Base-by-base conservation (phyloP, 2,329 filamentous ascomycete genomes). In the Xylariaceae sp. region DNA sequence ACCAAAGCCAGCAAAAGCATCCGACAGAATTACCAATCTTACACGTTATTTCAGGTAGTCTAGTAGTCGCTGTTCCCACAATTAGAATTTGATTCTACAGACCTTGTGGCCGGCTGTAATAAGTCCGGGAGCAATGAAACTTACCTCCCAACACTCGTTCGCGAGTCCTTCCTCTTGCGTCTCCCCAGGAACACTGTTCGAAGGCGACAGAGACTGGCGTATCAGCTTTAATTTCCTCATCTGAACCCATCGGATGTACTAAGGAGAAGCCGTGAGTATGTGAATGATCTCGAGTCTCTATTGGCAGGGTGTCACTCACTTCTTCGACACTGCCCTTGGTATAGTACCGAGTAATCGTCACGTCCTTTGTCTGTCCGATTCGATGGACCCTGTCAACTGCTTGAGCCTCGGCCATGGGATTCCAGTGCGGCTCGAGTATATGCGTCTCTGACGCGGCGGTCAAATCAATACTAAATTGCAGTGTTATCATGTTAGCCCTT, bases 351-450 rank as follows among this genome's bases (percentile, higher is more conserved):
- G 58, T 69, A 6, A 65, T 57, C 1, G 41, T 42, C 14, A 71
- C 68, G 14, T 63, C 54, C 41, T 52, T 53, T 3, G 16, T 49
- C 54, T 69, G 66, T 2, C 67, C 66, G 11, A 69, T 63, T 12
- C 68, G 55, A 49, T 69, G 63, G 0, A 68, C 65, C 4, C 68
- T 54, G 19, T 66, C 66, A 9, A 70, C 50, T 3, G 68, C 69
- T 54, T 70, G 68, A 1, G 61, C 56, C 45, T 71, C 69, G 1
- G 48, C 54, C 66, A 66, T 69, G 3, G 69, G 67, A 40, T 67
- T 70, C 67, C 66, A 71, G 12, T 69, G 63, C 1, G 67, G 68
- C 47, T 70, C 67, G 1, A 70, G 33, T 2, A 70, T 48, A 45
- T 70, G 67, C 1, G 67, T 63, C 18, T 56, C 42, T 22, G 51